Evolutionary conservation across 208 protist species (phyloP).

Genomic region (Plasmodiophora brassicae): DNA sequence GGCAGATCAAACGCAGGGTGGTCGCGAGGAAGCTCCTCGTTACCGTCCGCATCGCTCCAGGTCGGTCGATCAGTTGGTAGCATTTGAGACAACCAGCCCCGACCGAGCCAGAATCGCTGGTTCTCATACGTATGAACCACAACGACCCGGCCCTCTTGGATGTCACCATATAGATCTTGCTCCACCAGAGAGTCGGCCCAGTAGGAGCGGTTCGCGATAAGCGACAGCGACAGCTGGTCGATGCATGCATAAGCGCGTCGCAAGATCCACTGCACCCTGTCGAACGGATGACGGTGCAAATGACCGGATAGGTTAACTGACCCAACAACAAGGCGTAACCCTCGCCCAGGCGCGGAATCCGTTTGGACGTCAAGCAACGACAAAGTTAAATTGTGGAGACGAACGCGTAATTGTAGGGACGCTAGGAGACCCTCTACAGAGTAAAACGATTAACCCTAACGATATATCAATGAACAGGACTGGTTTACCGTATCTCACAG

Average conservation of each 20-base stretch:
- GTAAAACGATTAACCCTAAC: background rate
- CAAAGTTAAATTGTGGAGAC: background rate
- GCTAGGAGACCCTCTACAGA: too few relatives aligned
- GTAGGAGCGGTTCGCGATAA: background rate
- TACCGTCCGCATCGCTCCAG: slow-evolving; percentile 2
- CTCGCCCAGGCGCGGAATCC: background rate
- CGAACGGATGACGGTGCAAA: background rate
- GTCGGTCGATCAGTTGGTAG: background rate
- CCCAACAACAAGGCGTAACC: background rate
- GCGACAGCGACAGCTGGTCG: background rate
- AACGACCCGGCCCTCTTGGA: background rate
- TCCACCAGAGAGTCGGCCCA: background rate
- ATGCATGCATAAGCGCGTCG: too few relatives aligned
- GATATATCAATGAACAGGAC: background rate
- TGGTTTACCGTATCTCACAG: too few relatives aligned
- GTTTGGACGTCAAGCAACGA: background rate
- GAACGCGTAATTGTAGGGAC: too few relatives aligned
- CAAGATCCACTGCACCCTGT: background rate
- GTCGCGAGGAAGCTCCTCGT: background rate
- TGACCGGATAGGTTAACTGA: background rate
- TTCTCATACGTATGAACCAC: slow-evolving; percentile 24
- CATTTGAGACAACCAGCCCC: background rate
- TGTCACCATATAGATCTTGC: background rate
- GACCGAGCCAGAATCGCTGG: background rate
- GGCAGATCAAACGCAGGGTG: background rate